Conservation (phyloP, 257 asterid genomes). For the Linaria vulgaris region DNA sequence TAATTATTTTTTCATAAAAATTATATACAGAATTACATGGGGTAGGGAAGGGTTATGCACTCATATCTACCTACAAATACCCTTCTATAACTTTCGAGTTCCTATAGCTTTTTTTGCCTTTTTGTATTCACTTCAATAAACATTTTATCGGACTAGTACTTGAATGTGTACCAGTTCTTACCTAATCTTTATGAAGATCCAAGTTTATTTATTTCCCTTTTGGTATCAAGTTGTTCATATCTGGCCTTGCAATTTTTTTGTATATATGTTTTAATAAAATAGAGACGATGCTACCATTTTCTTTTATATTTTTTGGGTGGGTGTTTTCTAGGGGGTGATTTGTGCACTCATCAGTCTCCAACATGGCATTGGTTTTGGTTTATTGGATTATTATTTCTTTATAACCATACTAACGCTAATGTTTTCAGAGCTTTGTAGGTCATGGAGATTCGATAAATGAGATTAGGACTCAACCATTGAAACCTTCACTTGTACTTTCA, state of each 20-base stretch:
- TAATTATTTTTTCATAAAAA: too few relatives aligned
- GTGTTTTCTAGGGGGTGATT: not conserved
- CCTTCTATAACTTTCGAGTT: not conserved
- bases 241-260: too few relatives aligned
- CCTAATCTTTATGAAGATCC: too few relatives aligned
- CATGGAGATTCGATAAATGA: constrained; percentile 97
- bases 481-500: constrained; percentile 87
- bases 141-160: too few relatives aligned
- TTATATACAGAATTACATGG: too few relatives aligned
- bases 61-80: too few relatives aligned
- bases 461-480: constrained; percentile 83
- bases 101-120: not conserved
- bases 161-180: too few relatives aligned
- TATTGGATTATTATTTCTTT: not conserved
- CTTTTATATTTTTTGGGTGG: not conserved
- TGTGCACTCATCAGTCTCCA: not conserved
- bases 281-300: constrained; percentile 9
- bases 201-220: too few relatives aligned
- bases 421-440: constrained; percentile 84
- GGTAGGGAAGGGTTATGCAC: too few relatives aligned
- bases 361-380: constrained; percentile 6
- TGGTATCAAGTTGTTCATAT: too few relatives aligned
- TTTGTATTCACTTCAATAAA: not conserved
- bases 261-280: too few relatives aligned
- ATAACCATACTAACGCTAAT: constrained; percentile 11